phyloP scores from a whole-genome alignment of 2,329 filamentous ascomycete species.

The Nemania serpens region DNA sequence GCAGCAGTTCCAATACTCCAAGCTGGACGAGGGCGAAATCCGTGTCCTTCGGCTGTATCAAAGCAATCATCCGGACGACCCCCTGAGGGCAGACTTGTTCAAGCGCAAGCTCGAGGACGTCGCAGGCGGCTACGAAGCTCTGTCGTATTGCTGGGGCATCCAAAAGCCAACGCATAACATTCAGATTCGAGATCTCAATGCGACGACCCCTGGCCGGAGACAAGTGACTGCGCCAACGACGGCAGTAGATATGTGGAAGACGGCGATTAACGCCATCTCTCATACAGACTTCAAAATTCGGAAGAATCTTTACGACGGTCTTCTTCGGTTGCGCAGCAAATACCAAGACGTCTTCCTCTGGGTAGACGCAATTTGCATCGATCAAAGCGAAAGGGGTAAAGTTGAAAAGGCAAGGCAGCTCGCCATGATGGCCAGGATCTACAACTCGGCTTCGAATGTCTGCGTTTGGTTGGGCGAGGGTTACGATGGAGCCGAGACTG shows the following conservation, averaged over 20 bases:
- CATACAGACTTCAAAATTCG: conserved; percentile 11
- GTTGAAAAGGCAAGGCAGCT: conserved; percentile 11
- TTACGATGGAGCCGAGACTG: conserved; percentile 2
- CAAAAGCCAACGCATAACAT: conserved; percentile 8
- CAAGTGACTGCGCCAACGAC: not conserved
- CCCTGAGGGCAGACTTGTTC: conserved; percentile 14
- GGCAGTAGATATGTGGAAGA: conserved; percentile 1
- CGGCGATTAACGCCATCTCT: not conserved
- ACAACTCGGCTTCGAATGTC: conserved; percentile 9
- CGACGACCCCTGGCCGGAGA: not conserved
- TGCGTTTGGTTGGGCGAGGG: conserved; percentile 17
- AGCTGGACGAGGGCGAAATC: conserved; percentile 3
- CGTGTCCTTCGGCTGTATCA: conserved; percentile 16
- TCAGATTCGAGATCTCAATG: conserved; percentile 18
- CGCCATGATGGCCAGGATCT: conserved; percentile 11
- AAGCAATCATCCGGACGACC: conserved; percentile 6
- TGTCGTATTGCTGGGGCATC: conserved; percentile 15
- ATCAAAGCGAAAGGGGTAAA: conserved; percentile 8
- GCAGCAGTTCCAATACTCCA: conserved; percentile 16
- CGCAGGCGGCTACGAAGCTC: conserved; percentile 7
- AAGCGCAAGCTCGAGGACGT: conserved; percentile 12
- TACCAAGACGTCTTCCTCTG: conserved; percentile 5
- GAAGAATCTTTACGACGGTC: conserved; percentile 4
- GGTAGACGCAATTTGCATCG: conserved; percentile 15
- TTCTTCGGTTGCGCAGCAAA: conserved; percentile 8